Conservation (phyloP, 2,329 filamentous ascomycete species). For the Epichloe sylvatica region DNA sequence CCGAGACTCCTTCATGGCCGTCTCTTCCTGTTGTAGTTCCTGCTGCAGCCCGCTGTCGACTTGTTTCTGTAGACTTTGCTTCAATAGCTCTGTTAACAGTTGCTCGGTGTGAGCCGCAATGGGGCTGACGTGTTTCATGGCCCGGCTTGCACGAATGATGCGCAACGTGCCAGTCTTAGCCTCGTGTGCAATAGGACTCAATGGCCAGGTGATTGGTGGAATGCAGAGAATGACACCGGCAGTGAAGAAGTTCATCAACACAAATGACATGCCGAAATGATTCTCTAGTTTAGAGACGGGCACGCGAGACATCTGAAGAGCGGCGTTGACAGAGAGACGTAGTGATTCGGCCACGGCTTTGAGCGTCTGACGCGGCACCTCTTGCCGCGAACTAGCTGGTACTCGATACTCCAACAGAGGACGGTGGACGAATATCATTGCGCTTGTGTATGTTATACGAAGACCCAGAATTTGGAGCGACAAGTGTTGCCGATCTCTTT, state of each 20-base stretch:
- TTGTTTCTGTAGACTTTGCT: slow-evolving; percentile 2
- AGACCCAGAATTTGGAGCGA: slow-evolving; percentile 1
- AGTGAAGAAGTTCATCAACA: slow-evolving; percentile 10
- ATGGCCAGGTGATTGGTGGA: slow-evolving; percentile 15
- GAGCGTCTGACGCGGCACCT: slow-evolving; percentile 5
- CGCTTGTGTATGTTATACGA: background rate
- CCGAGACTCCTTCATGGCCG: background rate
- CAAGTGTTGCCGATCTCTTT: background rate
- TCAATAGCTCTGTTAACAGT: slow-evolving; percentile 1
- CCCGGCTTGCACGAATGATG: slow-evolving; percentile 14
- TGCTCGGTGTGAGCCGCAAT: slow-evolving; percentile 3
- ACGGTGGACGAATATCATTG: slow-evolving; percentile 4
- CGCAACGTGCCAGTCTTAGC: slow-evolving; percentile 16
- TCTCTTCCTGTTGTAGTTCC: background rate
- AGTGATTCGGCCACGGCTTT: slow-evolving; percentile 14
- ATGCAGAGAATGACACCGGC: slow-evolving; percentile 17
- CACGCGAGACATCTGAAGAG: slow-evolving; percentile 16
- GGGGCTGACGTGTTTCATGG: slow-evolving; percentile 4
- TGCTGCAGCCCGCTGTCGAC: slow-evolving; percentile 3
- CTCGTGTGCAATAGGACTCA: slow-evolving; percentile 14
- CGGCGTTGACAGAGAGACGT: slow-evolving; percentile 13
- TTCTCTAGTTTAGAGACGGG: slow-evolving; percentile 14
- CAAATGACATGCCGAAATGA: slow-evolving; percentile 11
- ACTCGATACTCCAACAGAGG: slow-evolving; percentile 3
- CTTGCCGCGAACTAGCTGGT: slow-evolving; percentile 1